Evolutionary conservation across 371 early-diverging fungal species (phyloP).

Genomic region (Mortierella sp.): DNA sequence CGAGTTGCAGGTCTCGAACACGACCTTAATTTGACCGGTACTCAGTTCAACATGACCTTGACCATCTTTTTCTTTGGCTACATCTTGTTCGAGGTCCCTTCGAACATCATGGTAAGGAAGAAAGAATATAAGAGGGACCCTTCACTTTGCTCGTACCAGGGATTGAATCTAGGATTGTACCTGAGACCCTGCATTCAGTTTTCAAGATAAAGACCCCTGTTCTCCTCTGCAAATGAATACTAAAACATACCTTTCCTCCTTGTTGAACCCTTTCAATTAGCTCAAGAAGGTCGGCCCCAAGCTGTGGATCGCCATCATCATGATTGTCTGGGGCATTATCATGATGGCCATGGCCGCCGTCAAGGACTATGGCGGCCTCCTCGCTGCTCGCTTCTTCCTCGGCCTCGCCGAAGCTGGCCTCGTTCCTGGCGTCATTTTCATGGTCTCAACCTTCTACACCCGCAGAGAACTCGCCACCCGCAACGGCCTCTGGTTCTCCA

Average conservation of each 20-base stretch:
- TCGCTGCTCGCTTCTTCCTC: conserved; percentile 75
- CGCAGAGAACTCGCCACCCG: conserved; percentile 10
- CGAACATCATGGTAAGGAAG: conserved; percentile 22
- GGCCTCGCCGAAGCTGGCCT: conserved; percentile 73
- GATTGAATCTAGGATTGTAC: neutral
- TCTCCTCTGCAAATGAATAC: conserved; percentile 5
- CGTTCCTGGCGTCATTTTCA: conserved; percentile 69
- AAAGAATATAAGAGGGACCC: neutral
- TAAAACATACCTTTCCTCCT: neutral
- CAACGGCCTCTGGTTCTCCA: conserved; percentile 23
- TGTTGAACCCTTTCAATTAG: conserved; percentile 32
- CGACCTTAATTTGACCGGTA: conserved; percentile 58
- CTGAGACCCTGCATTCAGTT: neutral
- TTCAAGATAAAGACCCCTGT: neutral
- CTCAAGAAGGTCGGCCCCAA: conserved; percentile 45
- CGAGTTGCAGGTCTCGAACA: conserved; percentile 63
- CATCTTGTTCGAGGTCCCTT: conserved; percentile 47
- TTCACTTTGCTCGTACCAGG: neutral
- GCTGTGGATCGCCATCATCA: conserved; percentile 55
- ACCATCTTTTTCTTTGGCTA: conserved; percentile 75
- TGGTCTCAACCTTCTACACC: conserved; percentile 34
- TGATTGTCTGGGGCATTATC: conserved; percentile 72
- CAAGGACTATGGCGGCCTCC: conserved; percentile 60
- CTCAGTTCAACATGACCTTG: conserved; percentile 65
- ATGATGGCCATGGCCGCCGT: conserved; percentile 67